Conservation (phyloP, 2,329 filamentous ascomycete genomes). For the Neoarthrinium moseri region DNA sequence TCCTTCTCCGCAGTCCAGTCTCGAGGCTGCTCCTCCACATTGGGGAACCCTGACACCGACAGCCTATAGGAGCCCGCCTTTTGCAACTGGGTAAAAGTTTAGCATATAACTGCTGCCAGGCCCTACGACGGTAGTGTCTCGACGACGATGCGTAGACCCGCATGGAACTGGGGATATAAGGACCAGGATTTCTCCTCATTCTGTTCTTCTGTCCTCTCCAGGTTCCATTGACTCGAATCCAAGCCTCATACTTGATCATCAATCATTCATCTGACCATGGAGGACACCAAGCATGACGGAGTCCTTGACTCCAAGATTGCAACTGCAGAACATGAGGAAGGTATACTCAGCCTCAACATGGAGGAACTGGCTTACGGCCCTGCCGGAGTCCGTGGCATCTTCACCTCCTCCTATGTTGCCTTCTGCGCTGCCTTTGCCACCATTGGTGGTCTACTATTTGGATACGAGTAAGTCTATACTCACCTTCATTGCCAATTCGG, state of each 20-base stretch:
- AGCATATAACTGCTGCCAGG: no score
- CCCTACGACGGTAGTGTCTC: no score
- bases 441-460: constrained; percentile 10
- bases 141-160: no score
- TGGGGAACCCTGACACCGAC: not conserved
- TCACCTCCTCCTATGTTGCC: constrained; percentile 10
- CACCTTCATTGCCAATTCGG: no score
- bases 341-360: constrained; percentile 3
- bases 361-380: constrained; percentile 9
- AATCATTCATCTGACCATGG: no score
- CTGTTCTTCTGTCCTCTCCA: no score
- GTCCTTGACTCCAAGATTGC: not conserved
- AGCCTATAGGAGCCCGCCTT: no score
- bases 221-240: no score
- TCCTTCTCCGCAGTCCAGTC: constrained; percentile 4
- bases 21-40: constrained; percentile 1
- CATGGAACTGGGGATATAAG: no score
- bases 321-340: constrained; percentile 7
- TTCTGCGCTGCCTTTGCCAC: constrained; percentile 10
- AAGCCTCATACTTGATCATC: no score
- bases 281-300: not conserved
- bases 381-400: constrained; percentile 9
- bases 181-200: no score
- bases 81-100: no score
- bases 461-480: constrained; percentile 9